Conservation (phyloP, 169 alveolate genomes). For the Plasmodium relictum region DNA sequence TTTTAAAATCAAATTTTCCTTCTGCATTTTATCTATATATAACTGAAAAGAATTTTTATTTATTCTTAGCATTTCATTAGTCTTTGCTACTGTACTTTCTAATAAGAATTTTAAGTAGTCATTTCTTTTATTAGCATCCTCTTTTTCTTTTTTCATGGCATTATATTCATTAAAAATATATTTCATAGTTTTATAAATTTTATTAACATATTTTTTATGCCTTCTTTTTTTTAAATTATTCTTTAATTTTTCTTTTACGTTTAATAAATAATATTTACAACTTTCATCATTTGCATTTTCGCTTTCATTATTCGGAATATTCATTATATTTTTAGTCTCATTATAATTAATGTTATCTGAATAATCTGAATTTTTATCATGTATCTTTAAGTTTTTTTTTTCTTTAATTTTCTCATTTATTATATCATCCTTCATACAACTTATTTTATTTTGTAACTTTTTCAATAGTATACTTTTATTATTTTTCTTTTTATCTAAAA, state of each 20-base stretch:
- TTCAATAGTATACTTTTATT: neutral
- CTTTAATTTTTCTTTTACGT: conserved; percentile 24
- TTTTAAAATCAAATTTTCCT: conserved; percentile 59
- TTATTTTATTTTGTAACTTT: conserved; percentile 19
- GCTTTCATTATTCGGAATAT: neutral
- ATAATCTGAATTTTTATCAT: neutral
- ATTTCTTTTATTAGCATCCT: conserved; percentile 28
- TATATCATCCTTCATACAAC: conserved; percentile 10
- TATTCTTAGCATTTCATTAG: conserved; percentile 43
- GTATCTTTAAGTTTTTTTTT: neutral
- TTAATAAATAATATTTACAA: neutral
- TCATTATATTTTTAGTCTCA: neutral
- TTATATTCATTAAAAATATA: conserved; percentile 35
- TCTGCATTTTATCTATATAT: conserved; percentile 62
- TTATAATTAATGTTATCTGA: neutral
- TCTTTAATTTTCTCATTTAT: neutral
- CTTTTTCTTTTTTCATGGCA: conserved; percentile 47
- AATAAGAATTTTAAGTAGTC: conserved; percentile 18
- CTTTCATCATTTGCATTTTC: neutral
- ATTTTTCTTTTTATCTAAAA: neutral
- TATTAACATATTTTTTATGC: conserved; percentile 28
- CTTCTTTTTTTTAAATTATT: neutral
- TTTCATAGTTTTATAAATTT: conserved; percentile 27
- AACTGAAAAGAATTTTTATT: conserved; percentile 49
- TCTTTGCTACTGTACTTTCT: conserved; percentile 41